These are phyloP conservation scores for Rhododendron ovatum DNA, from an alignment of 148 eudicot genomes.

Conservation along the genomic window DNA sequence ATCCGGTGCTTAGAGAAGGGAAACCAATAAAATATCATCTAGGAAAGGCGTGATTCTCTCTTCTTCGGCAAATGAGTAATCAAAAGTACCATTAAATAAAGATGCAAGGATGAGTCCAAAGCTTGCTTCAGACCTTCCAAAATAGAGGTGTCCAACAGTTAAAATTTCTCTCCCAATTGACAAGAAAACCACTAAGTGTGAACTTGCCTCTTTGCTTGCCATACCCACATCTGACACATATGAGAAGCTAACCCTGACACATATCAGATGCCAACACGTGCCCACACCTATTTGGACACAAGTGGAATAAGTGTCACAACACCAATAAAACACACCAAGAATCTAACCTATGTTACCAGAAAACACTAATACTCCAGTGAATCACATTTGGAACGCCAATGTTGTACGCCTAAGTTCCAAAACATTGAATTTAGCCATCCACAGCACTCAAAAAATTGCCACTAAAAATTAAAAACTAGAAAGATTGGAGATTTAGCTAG, in stretches of 20 bases:
- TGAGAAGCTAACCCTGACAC: not conserved
- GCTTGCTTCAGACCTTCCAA: not conserved
- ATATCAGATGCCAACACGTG: not conserved
- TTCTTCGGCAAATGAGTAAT: not conserved
- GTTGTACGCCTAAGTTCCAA: not conserved
- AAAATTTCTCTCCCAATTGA: not conserved
- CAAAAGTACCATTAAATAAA: not conserved
- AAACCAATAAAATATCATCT: not conserved
- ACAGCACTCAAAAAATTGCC: not conserved
- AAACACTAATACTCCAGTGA: not conserved
- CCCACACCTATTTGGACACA: not conserved
- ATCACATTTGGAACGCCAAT: not conserved
- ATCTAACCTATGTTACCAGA: not conserved
- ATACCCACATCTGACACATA: not conserved
- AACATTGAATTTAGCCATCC: not conserved
- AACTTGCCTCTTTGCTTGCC: not conserved
- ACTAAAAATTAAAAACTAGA: not conserved
- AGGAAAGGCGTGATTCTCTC: not conserved
- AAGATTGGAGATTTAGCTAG: not conserved
- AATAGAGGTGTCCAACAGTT: not conserved
- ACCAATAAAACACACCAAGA: not conserved
- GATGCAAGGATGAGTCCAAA: not conserved
- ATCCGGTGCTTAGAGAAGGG: not conserved
- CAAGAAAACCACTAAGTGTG: not conserved
- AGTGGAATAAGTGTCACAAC: not conserved